phyloP scores from a whole-genome alignment of 2,329 filamentous ascomycete species.

The Amesomyces nigricolor region DNA sequence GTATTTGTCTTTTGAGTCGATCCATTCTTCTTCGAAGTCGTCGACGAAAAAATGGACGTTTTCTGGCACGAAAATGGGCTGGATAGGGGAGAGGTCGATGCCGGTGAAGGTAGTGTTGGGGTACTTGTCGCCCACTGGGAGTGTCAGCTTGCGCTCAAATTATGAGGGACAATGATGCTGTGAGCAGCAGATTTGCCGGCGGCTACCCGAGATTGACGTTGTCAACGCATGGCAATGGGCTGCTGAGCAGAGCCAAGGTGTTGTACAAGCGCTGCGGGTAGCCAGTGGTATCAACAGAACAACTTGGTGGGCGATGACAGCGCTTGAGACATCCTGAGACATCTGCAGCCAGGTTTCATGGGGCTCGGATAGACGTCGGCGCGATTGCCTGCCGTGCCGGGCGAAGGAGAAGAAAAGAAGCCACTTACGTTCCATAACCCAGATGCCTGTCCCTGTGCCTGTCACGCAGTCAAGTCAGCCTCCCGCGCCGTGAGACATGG shows the following conservation, averaged over 20 bases:
- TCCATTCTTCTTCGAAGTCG: constrained; percentile 49
- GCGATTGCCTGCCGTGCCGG: too few species aligned
- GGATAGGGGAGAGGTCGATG: constrained; percentile 48
- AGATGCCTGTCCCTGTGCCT: constrained; percentile 49
- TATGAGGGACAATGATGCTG: background rate
- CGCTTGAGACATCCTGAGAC: too few species aligned
- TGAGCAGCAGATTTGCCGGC: background rate
- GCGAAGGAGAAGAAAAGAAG: constrained; percentile 15
- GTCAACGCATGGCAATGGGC: too few species aligned
- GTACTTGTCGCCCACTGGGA: constrained; percentile 43
- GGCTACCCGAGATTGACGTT: background rate
- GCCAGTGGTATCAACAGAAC: too few species aligned
- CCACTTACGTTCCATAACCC: constrained; percentile 45
- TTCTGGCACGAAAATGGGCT: constrained; percentile 45
- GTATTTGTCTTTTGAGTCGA: constrained; percentile 40
- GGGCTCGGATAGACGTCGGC: too few species aligned
- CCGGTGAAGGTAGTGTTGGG: constrained; percentile 41
- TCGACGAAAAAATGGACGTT: constrained; percentile 49
- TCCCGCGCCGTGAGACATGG: background rate
- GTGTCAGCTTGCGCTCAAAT: constrained; percentile 8
- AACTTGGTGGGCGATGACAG: too few species aligned
- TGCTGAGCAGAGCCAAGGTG: background rate
- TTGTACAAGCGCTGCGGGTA: background rate
- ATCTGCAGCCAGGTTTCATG: too few species aligned
- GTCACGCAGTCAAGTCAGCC: constrained; percentile 16